These are phyloP conservation scores for Escallonia rubra DNA, from an alignment of 129 eudicot species.

Conservation along the genomic window DNA sequence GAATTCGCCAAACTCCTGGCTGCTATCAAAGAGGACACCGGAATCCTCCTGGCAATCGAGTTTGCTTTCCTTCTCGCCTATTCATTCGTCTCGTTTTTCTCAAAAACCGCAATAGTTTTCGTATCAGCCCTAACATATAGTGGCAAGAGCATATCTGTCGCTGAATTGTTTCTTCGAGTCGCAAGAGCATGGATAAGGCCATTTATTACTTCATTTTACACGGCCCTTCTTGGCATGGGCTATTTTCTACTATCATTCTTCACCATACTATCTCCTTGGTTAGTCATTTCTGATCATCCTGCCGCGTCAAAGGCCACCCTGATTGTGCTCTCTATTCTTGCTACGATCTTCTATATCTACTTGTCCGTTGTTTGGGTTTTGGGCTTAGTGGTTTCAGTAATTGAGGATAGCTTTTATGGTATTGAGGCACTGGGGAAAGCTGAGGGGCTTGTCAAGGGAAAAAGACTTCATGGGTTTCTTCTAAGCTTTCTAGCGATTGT, in stretches of 20 bases:
- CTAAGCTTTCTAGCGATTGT: constrained; percentile 1
- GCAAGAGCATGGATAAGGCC: constrained; percentile 37
- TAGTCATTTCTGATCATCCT: constrained; percentile 18
- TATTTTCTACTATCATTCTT: constrained; percentile 13
- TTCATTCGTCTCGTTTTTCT: neutral
- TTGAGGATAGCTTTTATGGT: constrained; percentile 36
- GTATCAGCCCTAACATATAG: neutral
- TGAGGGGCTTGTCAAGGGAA: neutral
- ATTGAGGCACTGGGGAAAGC: constrained; percentile 10
- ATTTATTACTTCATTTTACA: constrained; percentile 23
- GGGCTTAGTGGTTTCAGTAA: constrained; percentile 33
- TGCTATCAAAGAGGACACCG: neutral
- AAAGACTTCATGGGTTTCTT: constrained; percentile 7
- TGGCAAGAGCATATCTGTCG: constrained; percentile 12
- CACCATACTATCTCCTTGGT: constrained; percentile 12
- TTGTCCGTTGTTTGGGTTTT: constrained; percentile 27
- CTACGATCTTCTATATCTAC: constrained; percentile 12
- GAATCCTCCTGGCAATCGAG: neutral
- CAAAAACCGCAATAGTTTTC: neutral
- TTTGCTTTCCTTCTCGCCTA: neutral
- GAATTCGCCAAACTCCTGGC: neutral
- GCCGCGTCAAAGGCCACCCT: neutral
- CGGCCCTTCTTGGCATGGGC: constrained; percentile 20
- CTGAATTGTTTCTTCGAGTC: constrained; percentile 21
- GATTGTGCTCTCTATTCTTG: constrained; percentile 6